Percentiles rank a stretch among this genome's conserved stretches.
These are phyloP conservation scores for Clavispora santaluciae DNA, from an alignment of 805 yeast species.

Conservation along the genomic window DNA sequence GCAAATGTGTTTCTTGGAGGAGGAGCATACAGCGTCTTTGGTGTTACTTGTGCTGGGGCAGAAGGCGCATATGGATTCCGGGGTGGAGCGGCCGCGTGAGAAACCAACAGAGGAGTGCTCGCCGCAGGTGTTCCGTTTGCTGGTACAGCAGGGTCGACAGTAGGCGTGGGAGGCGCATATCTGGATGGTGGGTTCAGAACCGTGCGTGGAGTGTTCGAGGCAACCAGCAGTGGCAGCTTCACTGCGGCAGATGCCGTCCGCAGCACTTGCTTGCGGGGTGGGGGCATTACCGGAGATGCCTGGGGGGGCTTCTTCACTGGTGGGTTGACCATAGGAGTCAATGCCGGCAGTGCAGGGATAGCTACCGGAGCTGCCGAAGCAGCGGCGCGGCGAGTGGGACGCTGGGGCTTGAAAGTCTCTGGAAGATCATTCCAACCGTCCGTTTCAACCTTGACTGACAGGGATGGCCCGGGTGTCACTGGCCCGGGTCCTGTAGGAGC, in stretches of 20 bases:
- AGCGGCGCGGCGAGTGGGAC: slow-evolving; percentile 32
- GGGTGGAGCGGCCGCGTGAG: slow-evolving; percentile 28
- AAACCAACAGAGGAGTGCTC: slow-evolving; percentile 14
- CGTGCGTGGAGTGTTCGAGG: slow-evolving; percentile 6
- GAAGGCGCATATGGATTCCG: slow-evolving; percentile 24
- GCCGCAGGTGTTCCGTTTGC: slow-evolving; percentile 1
- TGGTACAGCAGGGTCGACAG: neutral
- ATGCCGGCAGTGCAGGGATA: neutral
- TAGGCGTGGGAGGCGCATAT: slow-evolving; percentile 14
- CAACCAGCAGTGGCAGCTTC: slow-evolving; percentile 6
- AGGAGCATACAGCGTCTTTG: slow-evolving; percentile 32
- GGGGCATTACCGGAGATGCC: slow-evolving; percentile 10
- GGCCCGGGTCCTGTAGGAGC: slow-evolving; percentile 2
- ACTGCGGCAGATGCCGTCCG: slow-evolving; percentile 6
- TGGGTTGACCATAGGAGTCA: neutral
- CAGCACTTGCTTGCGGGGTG: slow-evolving; percentile 12
- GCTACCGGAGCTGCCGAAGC: slow-evolving; percentile 20
- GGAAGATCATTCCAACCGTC: slow-evolving; percentile 77
- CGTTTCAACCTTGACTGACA: slow-evolving; percentile 39
- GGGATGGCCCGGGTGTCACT: slow-evolving; percentile 7
- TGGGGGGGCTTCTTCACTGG: slow-evolving; percentile 4
- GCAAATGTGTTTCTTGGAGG: slow-evolving; percentile 19
- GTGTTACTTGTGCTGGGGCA: slow-evolving; percentile 7
- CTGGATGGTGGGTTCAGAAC: slow-evolving; percentile 1
- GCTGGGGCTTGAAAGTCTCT: slow-evolving; percentile 37